Conservation (phyloP, 2,329 filamentous ascomycete genomes). For the Talaromyces sp. region DNA sequence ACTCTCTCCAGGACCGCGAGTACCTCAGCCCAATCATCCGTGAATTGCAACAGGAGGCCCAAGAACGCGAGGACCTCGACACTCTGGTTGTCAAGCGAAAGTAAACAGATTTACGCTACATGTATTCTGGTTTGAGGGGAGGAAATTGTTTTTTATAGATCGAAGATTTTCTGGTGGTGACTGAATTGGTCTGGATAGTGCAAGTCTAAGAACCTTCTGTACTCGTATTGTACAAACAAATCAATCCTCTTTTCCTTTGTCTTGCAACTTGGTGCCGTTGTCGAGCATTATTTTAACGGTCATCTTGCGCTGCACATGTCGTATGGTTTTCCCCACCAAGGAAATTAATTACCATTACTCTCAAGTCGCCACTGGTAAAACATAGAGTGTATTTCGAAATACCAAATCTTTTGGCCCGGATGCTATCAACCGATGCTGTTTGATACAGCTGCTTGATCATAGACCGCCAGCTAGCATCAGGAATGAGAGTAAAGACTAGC, state of each 20-base stretch:
- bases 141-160: background rate
- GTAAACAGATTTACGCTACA: constrained; percentile 8
- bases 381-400: too few relatives aligned
- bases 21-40: constrained; percentile 65
- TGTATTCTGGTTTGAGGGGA: constrained; percentile 10
- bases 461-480: too few relatives aligned
- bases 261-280: background rate
- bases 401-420: too few relatives aligned
- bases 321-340: background rate
- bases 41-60: constrained; percentile 62
- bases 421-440: too few relatives aligned
- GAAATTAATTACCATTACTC: background rate
- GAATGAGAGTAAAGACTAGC: too few relatives aligned
- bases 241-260: constrained; percentile 21
- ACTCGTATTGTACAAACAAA: constrained; percentile 40
- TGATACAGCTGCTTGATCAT: too few relatives aligned
- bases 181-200: background rate
- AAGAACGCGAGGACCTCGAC: constrained; percentile 65
- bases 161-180: background rate
- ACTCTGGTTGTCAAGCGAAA: constrained; percentile 55
- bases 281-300: background rate
- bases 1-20: constrained; percentile 51
- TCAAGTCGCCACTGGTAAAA: too few relatives aligned
- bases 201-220: constrained; percentile 18
- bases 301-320: too few relatives aligned